Percentiles rank a stretch among this genome's conserved stretches.
These are phyloP conservation scores for Colletotrichum godetiae DNA, from an alignment of 2,329 filamentous ascomycete species.

Conservation along the genomic window DNA sequence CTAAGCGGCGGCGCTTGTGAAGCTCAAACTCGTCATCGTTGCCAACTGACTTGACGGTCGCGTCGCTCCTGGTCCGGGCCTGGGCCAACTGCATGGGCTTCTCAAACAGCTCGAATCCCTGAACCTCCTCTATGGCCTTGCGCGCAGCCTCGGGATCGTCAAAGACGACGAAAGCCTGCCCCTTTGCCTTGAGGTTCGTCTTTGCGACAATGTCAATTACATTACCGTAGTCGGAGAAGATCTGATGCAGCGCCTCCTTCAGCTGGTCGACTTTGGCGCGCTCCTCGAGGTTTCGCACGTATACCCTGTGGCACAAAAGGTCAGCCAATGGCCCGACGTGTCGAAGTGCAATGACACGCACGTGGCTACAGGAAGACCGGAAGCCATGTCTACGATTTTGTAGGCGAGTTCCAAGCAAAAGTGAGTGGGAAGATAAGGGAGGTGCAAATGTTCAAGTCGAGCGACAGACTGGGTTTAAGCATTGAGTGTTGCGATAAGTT, in stretches of 20 bases:
- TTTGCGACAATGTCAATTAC: conserved; percentile 89
- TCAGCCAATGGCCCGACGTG: conserved; percentile 59
- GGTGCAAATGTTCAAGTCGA: not conserved
- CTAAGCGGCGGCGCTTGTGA: conserved; percentile 85
- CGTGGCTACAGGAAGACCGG: conserved; percentile 68
- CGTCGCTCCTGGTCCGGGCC: conserved; percentile 87
- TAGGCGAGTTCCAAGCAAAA: not conserved
- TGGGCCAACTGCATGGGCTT: conserved; percentile 89
- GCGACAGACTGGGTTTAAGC: not conserved
- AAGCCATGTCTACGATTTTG: conserved; percentile 46
- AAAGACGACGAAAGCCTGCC: conserved; percentile 95
- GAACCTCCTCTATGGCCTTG: conserved; percentile 86
- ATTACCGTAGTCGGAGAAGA: conserved; percentile 91
- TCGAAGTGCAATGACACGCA: conserved; percentile 81
- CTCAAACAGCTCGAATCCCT: conserved; percentile 92
- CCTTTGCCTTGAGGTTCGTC: conserved; percentile 90
- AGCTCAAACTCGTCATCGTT: conserved; percentile 84
- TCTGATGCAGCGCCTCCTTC: conserved; percentile 76
- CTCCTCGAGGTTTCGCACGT: conserved; percentile 90
- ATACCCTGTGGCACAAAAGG: conserved; percentile 60
- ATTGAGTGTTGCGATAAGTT: not conserved
- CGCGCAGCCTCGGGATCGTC: conserved; percentile 82
- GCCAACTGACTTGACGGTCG: conserved; percentile 81
- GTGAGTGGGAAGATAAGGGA: not conserved
- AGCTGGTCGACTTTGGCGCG: conserved; percentile 85